Evolutionary conservation across 2,329 filamentous ascomycete genomes (phyloP).

Genomic region (Talaromyces albobiverticillius): DNA sequence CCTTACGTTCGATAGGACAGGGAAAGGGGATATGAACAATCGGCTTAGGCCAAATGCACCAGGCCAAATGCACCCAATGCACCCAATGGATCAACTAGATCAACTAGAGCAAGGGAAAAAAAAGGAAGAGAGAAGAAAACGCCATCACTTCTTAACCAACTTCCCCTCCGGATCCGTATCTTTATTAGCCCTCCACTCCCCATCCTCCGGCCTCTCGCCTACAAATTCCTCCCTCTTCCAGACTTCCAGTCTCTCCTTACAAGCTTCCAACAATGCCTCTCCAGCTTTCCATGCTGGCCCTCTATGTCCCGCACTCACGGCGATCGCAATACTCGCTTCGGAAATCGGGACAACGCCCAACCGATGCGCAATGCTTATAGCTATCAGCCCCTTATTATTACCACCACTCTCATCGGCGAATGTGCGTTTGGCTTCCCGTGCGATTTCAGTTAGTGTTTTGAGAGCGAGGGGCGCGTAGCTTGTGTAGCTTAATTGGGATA

Average conservation of each 20-base stretch:
- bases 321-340: conserved; percentile 91
- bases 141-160: background rate
- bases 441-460: conserved; percentile 39
- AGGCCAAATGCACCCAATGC: too few relatives aligned
- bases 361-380: conserved; percentile 69
- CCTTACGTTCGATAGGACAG: too few relatives aligned
- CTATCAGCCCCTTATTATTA: background rate
- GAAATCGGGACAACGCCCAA: conserved; percentile 81
- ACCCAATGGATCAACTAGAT: too few relatives aligned
- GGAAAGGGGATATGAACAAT: too few relatives aligned
- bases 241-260: conserved; percentile 85
- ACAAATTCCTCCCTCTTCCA: conserved; percentile 93
- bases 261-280: conserved; percentile 83
- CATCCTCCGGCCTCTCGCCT: conserved; percentile 61
- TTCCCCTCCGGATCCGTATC: conserved; percentile 61
- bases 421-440: conserved; percentile 29
- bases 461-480: conserved; percentile 42
- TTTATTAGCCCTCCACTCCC: conserved; percentile 82
- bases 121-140: background rate
- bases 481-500: conserved; percentile 45
- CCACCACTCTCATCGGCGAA: background rate
- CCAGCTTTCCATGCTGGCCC: conserved; percentile 82
- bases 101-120: too few relatives aligned
- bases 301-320: conserved; percentile 78
- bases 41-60: too few relatives aligned